Base-by-base conservation (phyloP, 2,329 filamentous ascomycete genomes). In the Diplodia scrobiculata region DNA sequence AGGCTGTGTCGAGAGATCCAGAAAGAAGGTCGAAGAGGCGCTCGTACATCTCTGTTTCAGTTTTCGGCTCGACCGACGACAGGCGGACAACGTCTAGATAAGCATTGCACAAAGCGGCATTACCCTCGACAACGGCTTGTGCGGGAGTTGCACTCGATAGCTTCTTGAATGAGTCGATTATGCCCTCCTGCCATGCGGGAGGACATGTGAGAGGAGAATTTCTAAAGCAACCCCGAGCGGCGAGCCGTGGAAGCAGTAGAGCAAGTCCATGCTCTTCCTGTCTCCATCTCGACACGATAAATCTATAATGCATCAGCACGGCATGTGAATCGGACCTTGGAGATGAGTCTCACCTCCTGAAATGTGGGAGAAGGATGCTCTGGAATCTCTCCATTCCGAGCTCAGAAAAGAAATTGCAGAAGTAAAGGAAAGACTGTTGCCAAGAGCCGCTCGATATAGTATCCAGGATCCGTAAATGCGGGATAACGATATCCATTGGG, bases 331-430 rank as follows among this genome's bases (percentile, higher is more conserved):
- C 38, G 5, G 45, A 6, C 47, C 11, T n/a, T 53, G 41, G 41
- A 11, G 6, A 29, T 25, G 10, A 9, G 5, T 66, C 69, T 58
- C 79, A 91, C 85, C 86, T 91, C 76, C 96, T 91, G 71, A 98
- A 92, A 66, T 91, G 88, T 45, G 87, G 89, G 7, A 93, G 82
- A 36, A 96, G 84, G n/a, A 97, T 81, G 69, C 87, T 88, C 64
- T 87, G 85, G 73, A 98, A 99, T 47, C 91, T 85, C 63, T 89
- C 85, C 1, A 84, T 75, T 53, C 92, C 88, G 41, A 96, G 81
- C 64, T 91, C 85, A 0, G 91, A 89, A 70, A 95, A 88, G 63
- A 91, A 88, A 14, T 89, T 89, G 77, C 92, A 97, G 76, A 98
- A 97, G 0, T 88, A 84, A 51, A 98, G 84, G 75, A 97, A 98